These are phyloP conservation scores for Trichophyton benhamiae DNA, from an alignment of 2,329 filamentous ascomycete species.

Conservation along the genomic window DNA sequence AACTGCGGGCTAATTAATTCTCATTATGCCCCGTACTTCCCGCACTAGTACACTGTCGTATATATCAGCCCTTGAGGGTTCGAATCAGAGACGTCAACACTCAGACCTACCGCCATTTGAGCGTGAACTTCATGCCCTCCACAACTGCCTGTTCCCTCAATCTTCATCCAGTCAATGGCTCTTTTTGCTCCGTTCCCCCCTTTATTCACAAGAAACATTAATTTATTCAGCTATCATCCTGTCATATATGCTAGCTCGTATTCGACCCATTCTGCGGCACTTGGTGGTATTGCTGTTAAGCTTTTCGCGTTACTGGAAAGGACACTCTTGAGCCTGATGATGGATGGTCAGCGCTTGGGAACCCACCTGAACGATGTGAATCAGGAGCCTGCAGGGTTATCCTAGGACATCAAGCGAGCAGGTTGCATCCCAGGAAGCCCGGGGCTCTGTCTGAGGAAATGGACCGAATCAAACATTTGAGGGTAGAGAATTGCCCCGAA, in stretches of 20 bases:
- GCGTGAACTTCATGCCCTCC: too few relatives aligned
- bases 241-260: neutral
- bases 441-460: neutral
- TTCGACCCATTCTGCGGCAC: neutral
- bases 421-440: neutral
- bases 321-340: neutral
- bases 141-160: too few relatives aligned
- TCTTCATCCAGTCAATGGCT: too few relatives aligned
- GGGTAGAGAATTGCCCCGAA: neutral
- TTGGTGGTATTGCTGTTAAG: neutral
- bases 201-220: neutral
- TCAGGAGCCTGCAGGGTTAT: neutral
- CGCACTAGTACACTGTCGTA: too few relatives aligned
- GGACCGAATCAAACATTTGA: too few relatives aligned
- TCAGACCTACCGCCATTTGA: too few relatives aligned
- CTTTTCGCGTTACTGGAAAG: neutral
- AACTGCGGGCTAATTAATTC: too few relatives aligned
- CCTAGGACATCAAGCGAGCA: neutral
- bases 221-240: neutral
- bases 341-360: neutral
- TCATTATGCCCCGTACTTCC: too few relatives aligned
- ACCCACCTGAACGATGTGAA: neutral
- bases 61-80: too few relatives aligned
- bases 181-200: neutral
- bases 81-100: too few relatives aligned